A percentile compares a stretch with the other conserved stretches of the same genome.
Evolutionary conservation across 768 basidiomycete genomes (phyloP).

Genomic region (Phlegmacium glaucopus): DNA sequence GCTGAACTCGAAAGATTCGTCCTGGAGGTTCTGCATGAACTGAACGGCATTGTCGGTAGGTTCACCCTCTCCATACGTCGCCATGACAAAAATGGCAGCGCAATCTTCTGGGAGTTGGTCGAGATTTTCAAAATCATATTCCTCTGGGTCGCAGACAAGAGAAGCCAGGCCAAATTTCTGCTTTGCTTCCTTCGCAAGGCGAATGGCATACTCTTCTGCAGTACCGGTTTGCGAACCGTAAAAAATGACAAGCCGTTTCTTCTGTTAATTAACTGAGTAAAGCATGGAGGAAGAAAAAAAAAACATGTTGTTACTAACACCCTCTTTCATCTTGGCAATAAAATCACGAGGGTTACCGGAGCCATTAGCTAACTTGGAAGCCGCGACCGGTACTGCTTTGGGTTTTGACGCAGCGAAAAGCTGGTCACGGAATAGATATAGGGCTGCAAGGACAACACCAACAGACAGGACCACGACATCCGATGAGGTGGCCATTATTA

Average conservation of each 20-base stretch:
- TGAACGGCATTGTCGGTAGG: constrained; percentile 97
- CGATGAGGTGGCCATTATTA: constrained; percentile 61
- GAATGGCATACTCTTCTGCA: constrained; percentile 96
- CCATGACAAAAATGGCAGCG: constrained; percentile 92
- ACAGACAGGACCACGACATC: constrained; percentile 71
- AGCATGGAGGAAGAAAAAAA: constrained; percentile 2
- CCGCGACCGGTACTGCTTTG: constrained; percentile 44
- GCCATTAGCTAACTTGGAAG: constrained; percentile 55
- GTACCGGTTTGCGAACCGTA: constrained; percentile 99
- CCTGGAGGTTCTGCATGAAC: constrained; percentile 88
- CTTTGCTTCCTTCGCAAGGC: constrained; percentile 97
- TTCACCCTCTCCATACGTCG: constrained; percentile 98
- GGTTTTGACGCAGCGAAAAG: constrained; percentile 67
- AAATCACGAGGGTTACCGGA: constrained; percentile 92
- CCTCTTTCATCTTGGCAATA: constrained; percentile 90
- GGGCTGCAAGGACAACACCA: constrained; percentile 71
- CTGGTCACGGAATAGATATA: constrained; percentile 83
- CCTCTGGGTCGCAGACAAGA: constrained; percentile 96
- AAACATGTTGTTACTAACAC: constrained; percentile 52
- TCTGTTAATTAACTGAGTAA: constrained; percentile 44
- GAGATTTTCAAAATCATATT: constrained; percentile 97
- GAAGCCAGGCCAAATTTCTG: constrained; percentile 93
- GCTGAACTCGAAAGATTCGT: constrained; percentile 84
- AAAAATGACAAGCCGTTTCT: constrained; percentile 95
- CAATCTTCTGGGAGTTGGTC: constrained; percentile 86